These are phyloP conservation scores for Camellia oleifera DNA, from an alignment of 179 eudicot genomes.

Conservation along the genomic window DNA sequence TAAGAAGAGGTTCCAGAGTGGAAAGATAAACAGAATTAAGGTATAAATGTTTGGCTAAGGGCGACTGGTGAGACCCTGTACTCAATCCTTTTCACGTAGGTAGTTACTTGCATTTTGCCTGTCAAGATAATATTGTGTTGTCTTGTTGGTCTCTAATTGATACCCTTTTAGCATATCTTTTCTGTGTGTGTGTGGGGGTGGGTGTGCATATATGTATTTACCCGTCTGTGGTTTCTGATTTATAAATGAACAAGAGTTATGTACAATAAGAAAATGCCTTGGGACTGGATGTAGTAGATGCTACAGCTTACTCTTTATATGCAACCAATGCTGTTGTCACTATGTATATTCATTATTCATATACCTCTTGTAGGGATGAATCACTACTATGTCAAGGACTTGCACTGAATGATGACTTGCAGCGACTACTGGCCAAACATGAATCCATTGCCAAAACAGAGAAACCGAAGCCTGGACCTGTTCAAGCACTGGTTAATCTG, in stretches of 20 bases:
- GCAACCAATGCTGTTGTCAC: background rate
- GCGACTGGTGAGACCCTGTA: background rate
- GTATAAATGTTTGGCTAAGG: background rate
- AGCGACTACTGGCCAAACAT: conserved; percentile 80
- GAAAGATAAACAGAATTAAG: background rate
- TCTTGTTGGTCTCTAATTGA: background rate
- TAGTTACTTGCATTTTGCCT: background rate
- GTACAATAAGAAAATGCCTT: background rate
- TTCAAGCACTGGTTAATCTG: conserved; percentile 55
- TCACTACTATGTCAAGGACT: conserved; percentile 89
- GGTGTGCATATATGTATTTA: background rate
- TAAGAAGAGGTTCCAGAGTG: background rate
- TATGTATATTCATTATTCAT: background rate
- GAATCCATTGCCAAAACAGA: conserved; percentile 51
- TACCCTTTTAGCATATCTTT: background rate
- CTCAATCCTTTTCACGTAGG: background rate
- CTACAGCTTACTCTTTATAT: background rate
- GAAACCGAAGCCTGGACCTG: conserved; percentile 48
- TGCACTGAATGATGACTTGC: conserved; percentile 91
- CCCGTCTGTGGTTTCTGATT: background rate
- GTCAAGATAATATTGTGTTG: background rate
- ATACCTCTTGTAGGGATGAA: conserved; percentile 69
- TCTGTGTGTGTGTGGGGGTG: too few species aligned
- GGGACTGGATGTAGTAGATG: background rate
- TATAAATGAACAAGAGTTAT: background rate